Evolutionary conservation across 2,329 filamentous ascomycete species (phyloP).

Genomic region (Fusarium sp.): DNA sequence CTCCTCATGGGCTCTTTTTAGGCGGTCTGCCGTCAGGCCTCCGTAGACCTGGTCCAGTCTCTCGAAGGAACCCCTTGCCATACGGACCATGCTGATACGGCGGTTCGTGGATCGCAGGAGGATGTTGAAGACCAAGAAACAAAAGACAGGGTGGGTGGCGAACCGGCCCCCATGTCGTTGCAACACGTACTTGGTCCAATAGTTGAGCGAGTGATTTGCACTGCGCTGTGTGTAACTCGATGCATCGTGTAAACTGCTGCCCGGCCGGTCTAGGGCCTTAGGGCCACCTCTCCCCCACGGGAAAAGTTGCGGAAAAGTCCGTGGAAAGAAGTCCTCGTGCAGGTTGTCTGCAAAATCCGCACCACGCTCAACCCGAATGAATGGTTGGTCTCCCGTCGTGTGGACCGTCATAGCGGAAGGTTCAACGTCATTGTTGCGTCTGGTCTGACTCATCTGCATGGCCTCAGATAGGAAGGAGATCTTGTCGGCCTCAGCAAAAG

Average conservation of each 20-base stretch:
- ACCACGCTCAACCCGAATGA: neutral
- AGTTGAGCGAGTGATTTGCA: conserved; percentile 9
- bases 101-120: conserved; percentile 9
- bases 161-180: conserved; percentile 11
- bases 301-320: neutral
- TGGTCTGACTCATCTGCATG: neutral
- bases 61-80: conserved; percentile 2
- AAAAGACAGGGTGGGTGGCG: conserved; percentile 16
- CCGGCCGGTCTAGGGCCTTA: neutral
- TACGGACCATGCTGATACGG: conserved; percentile 6
- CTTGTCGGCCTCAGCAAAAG: conserved; percentile 1
- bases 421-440: neutral
- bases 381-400: neutral
- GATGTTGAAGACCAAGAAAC: conserved; percentile 26
- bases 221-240: too few relatives aligned
- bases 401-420: neutral
- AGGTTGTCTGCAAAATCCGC: neutral
- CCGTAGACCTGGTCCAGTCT: neutral
- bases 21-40: neutral
- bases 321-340: neutral
- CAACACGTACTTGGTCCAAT: conserved; percentile 29
- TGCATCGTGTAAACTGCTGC: too few relatives aligned
- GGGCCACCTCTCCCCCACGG: conserved; percentile 2
- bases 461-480: neutral
- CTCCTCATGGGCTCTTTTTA: conserved; percentile 5